Evolutionary conservation across 148 eudicot genomes (phyloP), one percentile per base, ranked within the genome.

Genomic region (Fagopyrum esculentum): DNA sequence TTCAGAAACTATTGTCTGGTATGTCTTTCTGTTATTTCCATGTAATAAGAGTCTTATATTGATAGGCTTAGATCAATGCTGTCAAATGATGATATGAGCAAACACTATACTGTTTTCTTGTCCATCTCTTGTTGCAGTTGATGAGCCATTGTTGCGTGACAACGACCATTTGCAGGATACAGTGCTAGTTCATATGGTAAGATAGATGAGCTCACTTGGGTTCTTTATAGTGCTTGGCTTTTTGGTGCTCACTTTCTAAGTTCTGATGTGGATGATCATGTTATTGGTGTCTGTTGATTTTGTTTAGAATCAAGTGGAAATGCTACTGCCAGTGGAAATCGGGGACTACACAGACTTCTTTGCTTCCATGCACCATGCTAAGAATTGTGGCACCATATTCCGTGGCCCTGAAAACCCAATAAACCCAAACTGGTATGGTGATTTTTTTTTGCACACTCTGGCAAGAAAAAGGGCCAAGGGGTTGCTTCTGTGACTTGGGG

Each of bases 311-410:
- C 71, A 66, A 22, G 74, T 47, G 6, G 54, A 71, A 49, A 71
- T 71, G 74, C 30, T 71, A 19, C 74, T 71, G 46, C 74, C 74
- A 9, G 55, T 71, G 9, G 40, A 46, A 71, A 71, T 71, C 11
- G 74, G 98, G 74, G 98, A 95, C 78, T 95, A 92, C 76, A 87
- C 98, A 0, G 98, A 95, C 82, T 95, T 95, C 85, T 95, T 95
- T 75, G 84, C 96, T 61, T 95, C 97, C 35, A 70, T 95, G 92
- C 61, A 71, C 55, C 74, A 71, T 71, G 74, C 74, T n/a, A 71
- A 71, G 74, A 71, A 71, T 19, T 71, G 74, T 19, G 74, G 74
- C 35, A 17, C 19, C 45, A 71, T 71, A 51, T 95, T 95, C 48
- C 91, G 96, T 44, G 97, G 97, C 75, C 88, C 97, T 48, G 86